phyloP scores from a whole-genome alignment of 1,139 yeast species.

The Blastobotrys buckinghamii region DNA sequence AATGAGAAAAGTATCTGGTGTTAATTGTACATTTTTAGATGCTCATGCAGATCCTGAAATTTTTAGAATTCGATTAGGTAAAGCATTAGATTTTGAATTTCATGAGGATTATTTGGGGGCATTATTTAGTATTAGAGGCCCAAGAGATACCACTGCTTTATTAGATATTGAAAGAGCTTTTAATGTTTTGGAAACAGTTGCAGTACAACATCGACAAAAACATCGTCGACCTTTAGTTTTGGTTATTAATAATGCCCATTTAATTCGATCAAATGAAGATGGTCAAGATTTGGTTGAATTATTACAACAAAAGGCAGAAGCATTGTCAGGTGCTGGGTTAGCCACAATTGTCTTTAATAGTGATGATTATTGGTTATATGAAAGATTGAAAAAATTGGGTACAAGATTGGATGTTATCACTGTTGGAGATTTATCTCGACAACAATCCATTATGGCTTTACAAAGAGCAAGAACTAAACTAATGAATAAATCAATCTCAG shows the following conservation, averaged over 20 bases:
- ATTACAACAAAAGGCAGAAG: constrained; percentile 77
- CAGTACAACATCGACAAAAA: constrained; percentile 41
- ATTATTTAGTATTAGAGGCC: constrained; percentile 75
- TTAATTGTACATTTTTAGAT: constrained; percentile 65
- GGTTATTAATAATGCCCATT: constrained; percentile 68
- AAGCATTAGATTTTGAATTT: constrained; percentile 66
- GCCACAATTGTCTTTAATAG: constrained; percentile 73
- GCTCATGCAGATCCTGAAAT: constrained; percentile 88
- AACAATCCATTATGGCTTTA: constrained; percentile 53
- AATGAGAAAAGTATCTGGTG: constrained; percentile 58
- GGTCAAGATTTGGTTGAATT: constrained; percentile 69
- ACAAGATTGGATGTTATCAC: constrained; percentile 70
- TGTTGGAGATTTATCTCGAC: constrained; percentile 57
- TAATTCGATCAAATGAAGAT: constrained; percentile 58
- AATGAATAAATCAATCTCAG: constrained; percentile 38
- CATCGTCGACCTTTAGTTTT: constrained; percentile 54
- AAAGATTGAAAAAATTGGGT: constrained; percentile 63
- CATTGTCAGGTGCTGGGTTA: constrained; percentile 68
- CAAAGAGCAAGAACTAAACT: constrained; percentile 47
- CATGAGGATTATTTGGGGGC: constrained; percentile 83
- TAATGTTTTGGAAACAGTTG: constrained; percentile 67
- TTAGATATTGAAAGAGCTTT: constrained; percentile 81
- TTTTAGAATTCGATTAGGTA: constrained; percentile 68
- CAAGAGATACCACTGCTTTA: constrained; percentile 77
- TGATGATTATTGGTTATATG: constrained; percentile 86